Percentiles rank a stretch among this genome's conserved stretches.
These are phyloP conservation scores for Mortierella sp. DNA, from an alignment of 371 early-diverging fungal species.

Conservation along the genomic window DNA sequence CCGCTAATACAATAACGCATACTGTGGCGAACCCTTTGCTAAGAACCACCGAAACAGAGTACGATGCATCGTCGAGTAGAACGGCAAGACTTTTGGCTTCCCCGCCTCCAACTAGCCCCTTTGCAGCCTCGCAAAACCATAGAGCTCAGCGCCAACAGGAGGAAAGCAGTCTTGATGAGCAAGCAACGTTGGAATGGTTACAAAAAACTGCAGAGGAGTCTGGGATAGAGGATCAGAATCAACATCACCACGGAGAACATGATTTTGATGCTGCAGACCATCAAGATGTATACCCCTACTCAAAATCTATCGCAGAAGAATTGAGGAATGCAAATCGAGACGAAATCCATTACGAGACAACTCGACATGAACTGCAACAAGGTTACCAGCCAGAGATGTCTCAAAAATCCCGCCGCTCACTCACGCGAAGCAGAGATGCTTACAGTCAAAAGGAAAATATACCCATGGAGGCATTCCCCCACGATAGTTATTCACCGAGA, in stretches of 20 bases:
- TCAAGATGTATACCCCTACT: conserved; percentile 7
- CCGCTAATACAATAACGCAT: not conserved
- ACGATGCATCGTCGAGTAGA: conserved; percentile 38
- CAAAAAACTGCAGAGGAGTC: conserved; percentile 14
- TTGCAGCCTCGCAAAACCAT: conserved; percentile 8
- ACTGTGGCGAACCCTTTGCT: conserved; percentile 7
- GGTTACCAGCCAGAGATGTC: not conserved
- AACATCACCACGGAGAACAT: not conserved
- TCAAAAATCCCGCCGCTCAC: conserved; percentile 9
- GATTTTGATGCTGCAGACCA: not conserved
- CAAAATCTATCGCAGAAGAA: conserved; percentile 9
- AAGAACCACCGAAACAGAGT: conserved; percentile 50
- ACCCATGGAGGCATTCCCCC: conserved; percentile 4
- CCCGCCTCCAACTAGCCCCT: conserved; percentile 10
- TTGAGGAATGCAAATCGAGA: not conserved
- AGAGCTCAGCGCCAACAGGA: conserved; percentile 1
- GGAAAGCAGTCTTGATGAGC: conserved; percentile 3
- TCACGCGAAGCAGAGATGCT: conserved; percentile 6
- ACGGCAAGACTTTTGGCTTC: conserved; percentile 11
- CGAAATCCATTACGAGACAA: not conserved
- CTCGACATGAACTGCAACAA: no score
- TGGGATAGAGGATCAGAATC: not conserved
- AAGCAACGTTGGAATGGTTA: conserved; percentile 20
- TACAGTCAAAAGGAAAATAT: conserved; percentile 24
- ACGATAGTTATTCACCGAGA: not conserved